Conservation (phyloP, 768 basidiomycete genomes). For the Amanita fuliginea region DNA sequence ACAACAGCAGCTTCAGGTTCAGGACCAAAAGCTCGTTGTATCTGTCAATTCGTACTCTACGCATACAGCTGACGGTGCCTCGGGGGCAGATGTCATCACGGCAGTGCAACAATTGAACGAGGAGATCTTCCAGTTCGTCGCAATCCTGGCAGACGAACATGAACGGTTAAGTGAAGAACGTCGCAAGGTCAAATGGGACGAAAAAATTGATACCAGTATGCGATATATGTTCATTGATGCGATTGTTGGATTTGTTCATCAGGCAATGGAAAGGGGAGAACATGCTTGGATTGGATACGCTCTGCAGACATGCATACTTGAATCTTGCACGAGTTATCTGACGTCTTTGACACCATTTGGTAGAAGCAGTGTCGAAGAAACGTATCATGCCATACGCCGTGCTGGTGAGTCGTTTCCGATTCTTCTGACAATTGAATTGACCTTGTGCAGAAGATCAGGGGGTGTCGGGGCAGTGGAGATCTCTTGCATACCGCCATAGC, state of each 20-base stretch:
- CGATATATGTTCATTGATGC: not conserved
- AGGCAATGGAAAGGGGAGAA: not conserved
- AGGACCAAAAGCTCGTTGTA: not conserved
- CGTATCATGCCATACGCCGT: not conserved
- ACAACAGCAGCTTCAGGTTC: not conserved
- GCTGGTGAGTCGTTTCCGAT: not conserved
- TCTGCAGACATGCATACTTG: not conserved
- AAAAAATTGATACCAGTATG: no score
- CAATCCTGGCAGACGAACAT: not conserved
- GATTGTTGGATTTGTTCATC: not conserved
- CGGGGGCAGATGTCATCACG: not conserved
- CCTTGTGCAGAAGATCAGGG: not conserved
- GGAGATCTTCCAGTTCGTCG: constrained; percentile 2
- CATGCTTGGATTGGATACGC: not conserved
- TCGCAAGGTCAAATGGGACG: not conserved
- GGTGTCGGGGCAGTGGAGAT: not conserved
- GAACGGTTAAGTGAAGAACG: not conserved
- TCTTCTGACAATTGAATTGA: not conserved
- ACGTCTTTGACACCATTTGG: not conserved
- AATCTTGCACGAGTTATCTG: not conserved
- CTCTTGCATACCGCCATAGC: not conserved
- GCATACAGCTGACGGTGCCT: not conserved
- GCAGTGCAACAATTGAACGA: not conserved
- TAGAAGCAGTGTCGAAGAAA: not conserved
- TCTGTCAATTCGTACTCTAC: not conserved